Evolutionary conservation across 768 basidiomycete species (phyloP), one percentile per base, ranked within the genome.

Genomic region (Serendipita sp.): DNA sequence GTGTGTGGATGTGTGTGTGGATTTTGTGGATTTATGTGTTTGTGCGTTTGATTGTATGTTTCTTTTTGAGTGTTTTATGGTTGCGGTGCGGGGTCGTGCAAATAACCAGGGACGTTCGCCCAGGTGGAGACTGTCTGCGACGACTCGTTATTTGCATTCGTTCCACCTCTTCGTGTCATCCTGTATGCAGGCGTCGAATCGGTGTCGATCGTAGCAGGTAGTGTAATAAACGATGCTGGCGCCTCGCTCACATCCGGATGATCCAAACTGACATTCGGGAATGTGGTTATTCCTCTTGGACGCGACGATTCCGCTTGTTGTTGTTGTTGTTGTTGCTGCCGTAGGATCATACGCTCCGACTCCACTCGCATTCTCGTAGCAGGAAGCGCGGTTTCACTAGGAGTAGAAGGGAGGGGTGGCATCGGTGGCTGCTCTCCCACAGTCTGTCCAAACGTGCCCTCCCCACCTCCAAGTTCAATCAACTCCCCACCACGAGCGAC

Each of bases 191-290:
- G 28, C 23, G 56, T 34, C 28, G 56, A 60, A 0, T n/a, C 28
- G 4, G 56, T 60, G 56, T 78, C 78, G 10, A 85, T 71, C 4
- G 84, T 85, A 54, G 80, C 78, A 46, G 87, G 78, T 16, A 81
- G 80, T 3, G 86, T 86, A 23, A 88, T 78, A 68, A 87, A 85
- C 65, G 86, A 88, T 66, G 78, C 78, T 2, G 81, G 78, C 11
- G 86, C 86, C 0, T 85, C 85, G 72, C 86, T 87, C 70, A 88
- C 78, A 71, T 85, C 85, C 0, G 80, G 78, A 44, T 75, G 80
- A 8, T 60, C 56, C 16, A 60, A 28, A n/a, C 56, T 60, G 10
- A 60, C 5, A 34, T 60, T 60, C 28, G 18, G 28, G 8, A 28
- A 30, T 8, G 56, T 30, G 5, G 16, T 18, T 36, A 60, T 15